Evolutionary conservation across 2,329 filamentous ascomycete genomes (phyloP), one percentile per base, ranked within the genome.

Genomic region (Colletotrichum costaricense): DNA sequence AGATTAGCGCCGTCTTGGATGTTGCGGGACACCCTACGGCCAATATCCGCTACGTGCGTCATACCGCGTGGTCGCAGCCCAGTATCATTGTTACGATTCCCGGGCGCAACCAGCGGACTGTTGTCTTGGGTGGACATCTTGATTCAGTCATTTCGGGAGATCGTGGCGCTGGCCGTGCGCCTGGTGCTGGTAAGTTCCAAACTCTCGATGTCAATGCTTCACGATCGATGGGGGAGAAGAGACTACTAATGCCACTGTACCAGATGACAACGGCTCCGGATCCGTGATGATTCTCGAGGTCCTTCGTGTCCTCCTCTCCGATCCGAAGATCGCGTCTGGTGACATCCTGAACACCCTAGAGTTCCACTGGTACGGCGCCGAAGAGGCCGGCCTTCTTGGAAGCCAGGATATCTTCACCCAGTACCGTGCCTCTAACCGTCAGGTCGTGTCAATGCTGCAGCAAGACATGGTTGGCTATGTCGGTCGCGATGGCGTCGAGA

Each of bases 281-380:
- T 93, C 93, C 0, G 92, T 96, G 24, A 96, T 94, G 2, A 95
- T 94, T 67, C 88, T 97, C 1, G 94, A 97, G 80, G 92, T 93
- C 2, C 85, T 97, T 74, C 89, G 93, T 14, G 93, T 93, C 57
- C 86, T 96, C 14, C 86, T 95, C 64, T 88, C 88, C 70, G 90
- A 92, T 46, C 84, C 90, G 9, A 87, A 90, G 55, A 87, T 95
- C 68, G 84, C 89, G 5, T 84, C 87, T 22, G 93, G 93, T 46
- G 87, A 90, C 72, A 90, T 88, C 8, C 84, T 89, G 74, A 95
- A 96, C 81, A 95, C 93, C 0, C 83, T 97, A 72, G 94, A 97
- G 83, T 96, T 96, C 81, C 93, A 96, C 81, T 97, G 93, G 93
- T 96, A 95, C 82, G 92, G 91, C 4, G 94, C 93, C 1, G 94